phyloP scores from a whole-genome alignment of 2,329 filamentous ascomycete species.

The Fusarium euwallaceae region DNA sequence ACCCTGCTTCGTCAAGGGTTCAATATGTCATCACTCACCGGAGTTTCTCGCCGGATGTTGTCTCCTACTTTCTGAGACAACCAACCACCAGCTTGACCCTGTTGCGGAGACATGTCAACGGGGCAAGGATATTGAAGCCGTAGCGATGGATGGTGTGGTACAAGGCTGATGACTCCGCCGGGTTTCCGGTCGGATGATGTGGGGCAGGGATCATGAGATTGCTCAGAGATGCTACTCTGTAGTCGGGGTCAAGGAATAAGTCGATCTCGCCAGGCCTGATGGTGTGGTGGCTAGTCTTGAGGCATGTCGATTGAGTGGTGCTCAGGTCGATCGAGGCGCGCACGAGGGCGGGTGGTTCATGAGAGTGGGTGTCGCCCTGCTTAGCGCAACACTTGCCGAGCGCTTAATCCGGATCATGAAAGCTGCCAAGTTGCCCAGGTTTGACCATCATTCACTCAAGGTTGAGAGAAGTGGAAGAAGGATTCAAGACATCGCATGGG shows the following conservation, averaged over 20 bases:
- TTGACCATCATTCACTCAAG: constrained; percentile 24
- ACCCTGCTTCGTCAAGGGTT: constrained; percentile 11
- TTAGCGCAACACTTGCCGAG: constrained; percentile 40
- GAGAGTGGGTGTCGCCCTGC: constrained; percentile 35
- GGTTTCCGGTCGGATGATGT: constrained; percentile 46
- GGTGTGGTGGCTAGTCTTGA: constrained; percentile 39
- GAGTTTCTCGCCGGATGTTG: constrained; percentile 35
- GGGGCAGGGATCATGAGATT: constrained; percentile 49
- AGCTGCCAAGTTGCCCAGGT: constrained; percentile 11
- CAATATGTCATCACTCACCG: constrained; percentile 28
- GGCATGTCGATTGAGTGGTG: constrained; percentile 24
- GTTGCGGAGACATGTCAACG: constrained; percentile 30
- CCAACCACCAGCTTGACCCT: constrained; percentile 25
- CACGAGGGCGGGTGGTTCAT: constrained; percentile 33
- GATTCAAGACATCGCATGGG: constrained; percentile 24
- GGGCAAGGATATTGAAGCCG: constrained; percentile 32
- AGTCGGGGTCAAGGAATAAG: constrained; percentile 39
- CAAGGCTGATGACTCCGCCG: constrained; percentile 38
- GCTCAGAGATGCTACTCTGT: constrained; percentile 40
- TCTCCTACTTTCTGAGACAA: constrained; percentile 4
- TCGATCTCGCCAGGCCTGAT: constrained; percentile 40
- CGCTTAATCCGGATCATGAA: constrained; percentile 30
- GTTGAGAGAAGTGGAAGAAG: constrained; percentile 12
- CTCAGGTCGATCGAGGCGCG: constrained; percentile 32
- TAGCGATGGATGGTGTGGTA: constrained; percentile 39